Evolutionary conservation across 2,329 filamentous ascomycete genomes (phyloP).

Genomic region (Chrysoporthe cubensis): DNA sequence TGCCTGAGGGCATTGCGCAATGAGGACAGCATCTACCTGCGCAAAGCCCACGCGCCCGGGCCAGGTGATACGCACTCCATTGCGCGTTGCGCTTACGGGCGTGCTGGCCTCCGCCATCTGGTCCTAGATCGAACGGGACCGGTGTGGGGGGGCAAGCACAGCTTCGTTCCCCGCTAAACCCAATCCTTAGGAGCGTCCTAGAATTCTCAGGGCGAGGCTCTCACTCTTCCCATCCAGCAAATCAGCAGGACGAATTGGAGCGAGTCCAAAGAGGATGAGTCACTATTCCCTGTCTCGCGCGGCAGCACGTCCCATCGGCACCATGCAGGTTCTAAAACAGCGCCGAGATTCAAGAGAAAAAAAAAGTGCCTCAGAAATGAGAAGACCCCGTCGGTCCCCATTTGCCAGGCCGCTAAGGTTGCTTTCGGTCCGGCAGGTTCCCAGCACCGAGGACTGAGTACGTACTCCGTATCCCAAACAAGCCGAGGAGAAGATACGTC

Average conservation of each 20-base stretch:
- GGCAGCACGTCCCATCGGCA: neutral
- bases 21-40: neutral
- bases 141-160: no score
- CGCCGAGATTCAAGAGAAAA: neutral
- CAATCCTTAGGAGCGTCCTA: neutral
- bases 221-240: neutral
- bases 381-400: neutral
- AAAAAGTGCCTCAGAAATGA: neutral
- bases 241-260: conserved; percentile 8
- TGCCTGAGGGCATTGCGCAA: conserved; percentile 7
- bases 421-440: neutral
- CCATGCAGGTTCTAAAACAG: conserved; percentile 11
- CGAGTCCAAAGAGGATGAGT: conserved; percentile 17
- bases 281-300: conserved; percentile 19
- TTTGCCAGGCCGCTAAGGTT: neutral
- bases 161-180: neutral
- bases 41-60: neutral
- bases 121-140: no score
- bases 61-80: neutral
- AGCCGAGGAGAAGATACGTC: no score
- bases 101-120: neutral
- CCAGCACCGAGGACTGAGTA: neutral
- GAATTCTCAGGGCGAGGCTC: neutral
- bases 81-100: conserved; percentile 1
- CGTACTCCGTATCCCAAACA: neutral